Percentiles rank a stretch among this genome's conserved stretches.
These are phyloP conservation scores for Sphagnum fallax DNA, from an alignment of 228 moss, liverwort and hornwort genomes.

Conservation along the genomic window DNA sequence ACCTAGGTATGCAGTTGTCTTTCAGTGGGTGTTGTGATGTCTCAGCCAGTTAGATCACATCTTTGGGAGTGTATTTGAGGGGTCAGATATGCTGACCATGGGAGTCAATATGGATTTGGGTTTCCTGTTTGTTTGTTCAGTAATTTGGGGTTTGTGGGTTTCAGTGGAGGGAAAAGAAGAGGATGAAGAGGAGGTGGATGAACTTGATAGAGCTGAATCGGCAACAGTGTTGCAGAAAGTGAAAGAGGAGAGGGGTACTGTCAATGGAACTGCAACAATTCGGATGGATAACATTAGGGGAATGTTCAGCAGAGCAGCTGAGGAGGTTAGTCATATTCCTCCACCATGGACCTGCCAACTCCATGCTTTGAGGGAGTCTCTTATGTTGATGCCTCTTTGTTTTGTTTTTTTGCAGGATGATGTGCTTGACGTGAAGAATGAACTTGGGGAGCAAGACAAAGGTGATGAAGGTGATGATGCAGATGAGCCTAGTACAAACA, in stretches of 20 bases:
- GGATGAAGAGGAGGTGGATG: conserved; percentile 27
- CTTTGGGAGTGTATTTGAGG: conserved; percentile 10
- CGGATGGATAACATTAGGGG: conserved; percentile 45
- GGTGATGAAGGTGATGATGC: no score
- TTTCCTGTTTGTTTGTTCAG: no score
- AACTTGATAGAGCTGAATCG: conserved; percentile 20
- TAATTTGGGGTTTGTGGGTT: no score
- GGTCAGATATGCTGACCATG: conserved; percentile 6
- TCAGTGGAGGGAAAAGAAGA: conserved; percentile 11
- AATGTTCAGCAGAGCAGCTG: conserved; percentile 44
- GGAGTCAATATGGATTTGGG: neutral
- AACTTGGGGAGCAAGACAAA: no score
- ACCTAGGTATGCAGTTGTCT: conserved; percentile 12
- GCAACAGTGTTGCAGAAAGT: conserved; percentile 11
- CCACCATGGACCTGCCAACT: no score
- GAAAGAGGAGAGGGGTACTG: conserved; percentile 27
- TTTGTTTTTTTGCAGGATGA: no score
- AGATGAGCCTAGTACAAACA: no score
- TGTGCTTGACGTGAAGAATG: no score
- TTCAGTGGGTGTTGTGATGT: neutral
- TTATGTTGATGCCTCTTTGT: no score
- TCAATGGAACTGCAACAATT: conserved; percentile 71
- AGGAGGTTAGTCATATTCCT: conserved; percentile 7
- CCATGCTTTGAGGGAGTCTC: no score
- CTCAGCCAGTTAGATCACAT: conserved; percentile 6